Base-by-base conservation (phyloP, 345 rosid genomes). In the Lepidium sativum region DNA sequence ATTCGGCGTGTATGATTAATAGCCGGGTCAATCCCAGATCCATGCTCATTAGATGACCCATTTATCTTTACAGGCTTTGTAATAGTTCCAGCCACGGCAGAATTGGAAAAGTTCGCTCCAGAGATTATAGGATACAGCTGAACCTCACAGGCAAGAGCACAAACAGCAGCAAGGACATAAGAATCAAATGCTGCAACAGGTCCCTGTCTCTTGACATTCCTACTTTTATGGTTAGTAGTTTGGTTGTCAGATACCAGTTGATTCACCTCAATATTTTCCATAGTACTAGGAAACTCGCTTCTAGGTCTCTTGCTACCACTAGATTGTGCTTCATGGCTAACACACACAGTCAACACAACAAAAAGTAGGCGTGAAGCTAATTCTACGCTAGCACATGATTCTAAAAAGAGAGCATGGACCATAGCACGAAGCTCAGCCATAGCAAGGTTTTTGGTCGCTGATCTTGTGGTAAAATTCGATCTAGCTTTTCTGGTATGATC, bases 121-220 rank as follows among this genome's bases (percentile, higher is more conserved):
- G 88, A 78, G 73, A 92, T 45, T 77, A 86, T 75, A 44, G 98
- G 94, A 67, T 87, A 84, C 76, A 87, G 68, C 81, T 87, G 97
- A 78, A 92, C 89, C 86, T 92, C 98, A 52, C 92, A 89, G 34
- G 98, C 82, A 73, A 92, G 97, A 63, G 98, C 97, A 72, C 98
- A 92, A 49, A 89, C 88, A 62, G 98, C 97, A 70, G 97, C 97
- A 54, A 92, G 81, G 70, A 92, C 97, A 67, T 85, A 92, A 21
- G 98, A 92, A 78, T 92, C 97, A 77, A 92, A 92, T 50, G 98
- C 96, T 43, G 94, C 94, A 52, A 89, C 91, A 65, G 98, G 98
- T 69, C 98, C 97, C 76, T 84, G 98, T 54, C 77, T 84, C 76
- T 83, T 92, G 25, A 51, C 53, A 68, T 68, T 89, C 69, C 84